phyloP scores from a whole-genome alignment of 805 yeast genomes.

The Cyberlindnera lachancei region DNA sequence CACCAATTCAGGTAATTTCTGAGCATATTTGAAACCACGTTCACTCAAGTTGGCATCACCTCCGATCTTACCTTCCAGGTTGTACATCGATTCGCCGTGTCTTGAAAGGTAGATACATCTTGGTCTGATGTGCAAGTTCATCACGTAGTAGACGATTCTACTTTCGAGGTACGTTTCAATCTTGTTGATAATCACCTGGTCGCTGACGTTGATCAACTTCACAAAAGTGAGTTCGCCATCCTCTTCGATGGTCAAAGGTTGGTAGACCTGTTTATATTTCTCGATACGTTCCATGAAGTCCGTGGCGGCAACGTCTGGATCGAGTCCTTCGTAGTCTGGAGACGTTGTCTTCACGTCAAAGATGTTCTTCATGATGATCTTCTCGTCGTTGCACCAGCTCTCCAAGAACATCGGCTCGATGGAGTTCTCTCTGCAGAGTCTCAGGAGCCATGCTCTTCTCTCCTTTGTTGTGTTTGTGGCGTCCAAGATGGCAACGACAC shows the following conservation, averaged over 20 bases:
- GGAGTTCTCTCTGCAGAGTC: conserved; percentile 51
- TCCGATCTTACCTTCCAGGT: conserved; percentile 90
- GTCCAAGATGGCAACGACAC: conserved; percentile 88
- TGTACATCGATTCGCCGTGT: conserved; percentile 92
- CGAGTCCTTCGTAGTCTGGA: conserved; percentile 28
- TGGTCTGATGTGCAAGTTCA: conserved; percentile 92
- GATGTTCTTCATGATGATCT: conserved; percentile 69
- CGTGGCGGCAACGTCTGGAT: conserved; percentile 60
- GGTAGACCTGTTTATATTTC: conserved; percentile 67
- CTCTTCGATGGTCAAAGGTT: conserved; percentile 54
- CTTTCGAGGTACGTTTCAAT: conserved; percentile 86
- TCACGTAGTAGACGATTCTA: conserved; percentile 88
- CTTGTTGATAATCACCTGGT: conserved; percentile 81
- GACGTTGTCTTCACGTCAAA: conserved; percentile 74
- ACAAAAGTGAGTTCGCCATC: conserved; percentile 73
- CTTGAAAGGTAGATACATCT: conserved; percentile 89
- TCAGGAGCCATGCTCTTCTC: conserved; percentile 58
- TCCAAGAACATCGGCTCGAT: conserved; percentile 91
- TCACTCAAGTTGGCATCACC: conserved; percentile 85
- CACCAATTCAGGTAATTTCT: conserved; percentile 71
- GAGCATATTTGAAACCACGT: conserved; percentile 79
- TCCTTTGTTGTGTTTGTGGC: conserved; percentile 82
- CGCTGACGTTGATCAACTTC: conserved; percentile 79
- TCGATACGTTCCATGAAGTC: conserved; percentile 72
- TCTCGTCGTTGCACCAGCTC: conserved; percentile 81